Evolutionary conservation across 2,329 filamentous ascomycete genomes (phyloP).

Genomic region (Akanthomyces muscarius): DNA sequence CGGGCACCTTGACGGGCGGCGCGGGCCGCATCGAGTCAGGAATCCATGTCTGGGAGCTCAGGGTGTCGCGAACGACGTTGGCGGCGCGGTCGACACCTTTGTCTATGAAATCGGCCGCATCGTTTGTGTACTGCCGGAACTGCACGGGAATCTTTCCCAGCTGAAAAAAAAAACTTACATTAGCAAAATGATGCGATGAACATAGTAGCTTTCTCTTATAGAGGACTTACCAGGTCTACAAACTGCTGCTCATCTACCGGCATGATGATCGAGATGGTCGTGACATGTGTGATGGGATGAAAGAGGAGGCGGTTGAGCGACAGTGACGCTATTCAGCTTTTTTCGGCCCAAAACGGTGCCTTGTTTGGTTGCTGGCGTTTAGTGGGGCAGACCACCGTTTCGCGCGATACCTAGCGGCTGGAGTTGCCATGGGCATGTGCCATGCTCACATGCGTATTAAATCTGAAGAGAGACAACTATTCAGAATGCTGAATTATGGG

Average conservation of each 20-base stretch:
- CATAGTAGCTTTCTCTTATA: not conserved
- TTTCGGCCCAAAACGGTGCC: constrained; percentile 4
- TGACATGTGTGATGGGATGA: constrained; percentile 18
- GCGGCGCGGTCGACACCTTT: constrained; percentile 75
- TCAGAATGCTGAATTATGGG: too few relatives aligned
- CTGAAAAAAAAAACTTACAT: constrained; percentile 29
- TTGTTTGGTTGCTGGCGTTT: constrained; percentile 10
- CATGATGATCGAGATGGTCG: constrained; percentile 48
- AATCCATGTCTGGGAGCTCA: constrained; percentile 67
- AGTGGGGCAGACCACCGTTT: constrained; percentile 5
- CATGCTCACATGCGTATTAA: constrained; percentile 7
- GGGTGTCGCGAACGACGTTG: constrained; percentile 62
- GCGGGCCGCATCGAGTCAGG: constrained; percentile 62
- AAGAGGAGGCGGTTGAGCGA: constrained; percentile 7
- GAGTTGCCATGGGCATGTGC: constrained; percentile 2
- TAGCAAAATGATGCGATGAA: not conserved
- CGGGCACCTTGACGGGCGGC: constrained; percentile 41
- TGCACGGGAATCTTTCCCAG: constrained; percentile 55
- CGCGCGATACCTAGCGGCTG: not conserved
- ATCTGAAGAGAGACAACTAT: not conserved
- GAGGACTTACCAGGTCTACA: constrained; percentile 63
- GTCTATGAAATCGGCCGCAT: constrained; percentile 77
- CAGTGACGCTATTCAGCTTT: constrained; percentile 17
- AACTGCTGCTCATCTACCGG: constrained; percentile 76
- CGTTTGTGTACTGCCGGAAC: constrained; percentile 64